Evolutionary conservation across 371 early-diverging fungal species (phyloP).

Genomic region (Rhizopus sp.): DNA sequence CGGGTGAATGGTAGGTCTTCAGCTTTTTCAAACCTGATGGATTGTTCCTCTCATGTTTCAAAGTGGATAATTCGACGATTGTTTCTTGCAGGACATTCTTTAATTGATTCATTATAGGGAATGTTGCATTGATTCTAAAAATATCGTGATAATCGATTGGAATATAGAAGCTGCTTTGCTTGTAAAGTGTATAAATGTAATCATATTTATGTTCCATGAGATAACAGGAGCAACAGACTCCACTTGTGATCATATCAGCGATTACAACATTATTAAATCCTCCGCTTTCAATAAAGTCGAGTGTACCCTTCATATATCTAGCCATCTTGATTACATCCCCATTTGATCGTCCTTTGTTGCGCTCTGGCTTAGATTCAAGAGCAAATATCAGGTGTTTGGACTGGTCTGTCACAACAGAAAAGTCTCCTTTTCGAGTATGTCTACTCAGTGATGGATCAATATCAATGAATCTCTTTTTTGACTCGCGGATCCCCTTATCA

Average conservation of each 20-base stretch:
- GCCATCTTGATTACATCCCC: constrained; percentile 11
- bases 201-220: constrained; percentile 10
- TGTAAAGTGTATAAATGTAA: constrained; percentile 12
- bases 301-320: constrained; percentile 11
- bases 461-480: constrained; percentile 11
- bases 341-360: background rate
- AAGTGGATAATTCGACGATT: constrained; percentile 2
- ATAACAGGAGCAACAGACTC: constrained; percentile 2
- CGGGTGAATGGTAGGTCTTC: constrained; percentile 14
- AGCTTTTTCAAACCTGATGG: constrained; percentile 6
- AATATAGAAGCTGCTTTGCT: constrained; percentile 8
- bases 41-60: constrained; percentile 12
- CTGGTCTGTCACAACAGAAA: constrained; percentile 13
- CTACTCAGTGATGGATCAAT: constrained; percentile 8
- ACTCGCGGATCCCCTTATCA: constrained; percentile 9
- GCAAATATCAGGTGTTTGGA: constrained; percentile 10
- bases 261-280: constrained; percentile 6
- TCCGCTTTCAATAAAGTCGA: constrained; percentile 6
- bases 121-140: constrained; percentile 6
- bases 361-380: constrained; percentile 12
- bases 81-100: constrained; percentile 9
- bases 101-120: constrained; percentile 3
- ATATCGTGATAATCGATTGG: constrained; percentile 7
- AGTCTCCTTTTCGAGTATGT: constrained; percentile 10
- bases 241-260: constrained; percentile 10